Evolutionary conservation across 2,329 filamentous ascomycete genomes (phyloP), one percentile per base, ranked within the genome.

Genomic region (Claviceps citrina): DNA sequence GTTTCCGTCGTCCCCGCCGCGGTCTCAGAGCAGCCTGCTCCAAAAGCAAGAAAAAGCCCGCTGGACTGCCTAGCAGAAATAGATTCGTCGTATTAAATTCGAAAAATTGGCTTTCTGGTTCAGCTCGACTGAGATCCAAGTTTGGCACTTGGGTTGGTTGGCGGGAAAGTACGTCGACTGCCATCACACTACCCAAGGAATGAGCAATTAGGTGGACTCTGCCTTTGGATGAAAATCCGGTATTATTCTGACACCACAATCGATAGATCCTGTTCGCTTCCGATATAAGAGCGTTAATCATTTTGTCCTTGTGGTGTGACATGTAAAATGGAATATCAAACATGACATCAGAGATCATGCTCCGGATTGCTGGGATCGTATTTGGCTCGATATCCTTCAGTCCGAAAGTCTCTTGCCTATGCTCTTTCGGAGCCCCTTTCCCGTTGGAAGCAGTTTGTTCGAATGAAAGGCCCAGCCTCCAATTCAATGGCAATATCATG

Each of bases 311-410:
- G 61, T 96, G 89, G 43, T 93, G 83, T 0, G 89, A 96, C 62
- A 98, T 79, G 62, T 96, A 98, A 56, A 94, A 96, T 0, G 91
- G 91, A 37, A 98, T 89, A 56, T 98, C 91, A 37, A 96, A 80
- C 85, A 98, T 95, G 50, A 98, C 85, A 57, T 98, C 91, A 31
- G 84, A 93, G 45, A 98, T 93, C 55, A 98, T 77, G 53, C 82
- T 84, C 34, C 91, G 79, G n/a, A 98, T 81, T 1, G 84, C 86
- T 0, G 89, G 87, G 24, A 98, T 84, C 0, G 84, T 91, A 31
- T 79, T 74, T 1, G 86, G 87, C 5, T 93, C 94, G 48, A 98
- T 95, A 49, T 96, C 87, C 49, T 87, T 82, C 12, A 98, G 67
- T 0, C 62, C 57, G 48, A 71, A 73, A 30, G 79, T 78, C 25